Conservation (phyloP, 129 eudicot species). For the Ambrosia artemisiifolia region DNA sequence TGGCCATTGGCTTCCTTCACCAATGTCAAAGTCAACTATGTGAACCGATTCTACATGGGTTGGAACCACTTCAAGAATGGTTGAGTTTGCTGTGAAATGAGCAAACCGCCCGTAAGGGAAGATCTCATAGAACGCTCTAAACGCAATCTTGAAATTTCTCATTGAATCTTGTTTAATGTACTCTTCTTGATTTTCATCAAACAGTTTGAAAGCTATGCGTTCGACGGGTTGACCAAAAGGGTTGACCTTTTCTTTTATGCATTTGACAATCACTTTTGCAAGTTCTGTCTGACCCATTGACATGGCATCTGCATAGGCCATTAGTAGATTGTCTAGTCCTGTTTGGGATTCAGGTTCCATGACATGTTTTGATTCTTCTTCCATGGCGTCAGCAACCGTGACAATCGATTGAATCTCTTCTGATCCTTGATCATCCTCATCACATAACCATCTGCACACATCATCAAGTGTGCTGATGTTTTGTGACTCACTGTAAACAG, state of each 20-base stretch:
- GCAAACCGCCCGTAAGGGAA: slow-evolving; percentile 52
- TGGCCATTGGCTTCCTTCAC: slow-evolving; percentile 66
- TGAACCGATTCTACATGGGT: slow-evolving; percentile 27
- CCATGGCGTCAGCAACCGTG: slow-evolving; percentile 13
- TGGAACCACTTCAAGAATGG: slow-evolving; percentile 52
- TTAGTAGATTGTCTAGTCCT: slow-evolving; percentile 37
- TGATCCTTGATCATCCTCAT: slow-evolving; percentile 28
- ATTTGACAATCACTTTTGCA: slow-evolving; percentile 38
- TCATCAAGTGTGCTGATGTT: slow-evolving; percentile 34
- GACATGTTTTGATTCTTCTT: slow-evolving; percentile 22
- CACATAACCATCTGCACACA: slow-evolving; percentile 42
- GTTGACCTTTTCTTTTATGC: slow-evolving; percentile 40
- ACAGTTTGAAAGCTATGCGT: slow-evolving; percentile 45
- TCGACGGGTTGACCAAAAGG: slow-evolving; percentile 49
- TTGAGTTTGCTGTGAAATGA: slow-evolving; percentile 56
- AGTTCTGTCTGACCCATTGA: slow-evolving; percentile 47
- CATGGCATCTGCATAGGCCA: slow-evolving; percentile 58
- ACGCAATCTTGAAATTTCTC: slow-evolving; percentile 42
- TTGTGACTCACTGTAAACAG: slow-evolving; percentile 10
- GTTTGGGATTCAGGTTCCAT: slow-evolving; percentile 40
- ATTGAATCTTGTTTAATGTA: slow-evolving; percentile 46
- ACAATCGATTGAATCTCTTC: slow-evolving; percentile 17
- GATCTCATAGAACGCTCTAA: slow-evolving; percentile 44
- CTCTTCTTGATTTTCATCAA: slow-evolving; percentile 41
- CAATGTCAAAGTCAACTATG: slow-evolving; percentile 53